A percentile compares a stretch with the other conserved stretches of the same genome.
phyloP scores from a whole-genome alignment of 768 basidiomycete genomes.

The Serendipita sp. region DNA sequence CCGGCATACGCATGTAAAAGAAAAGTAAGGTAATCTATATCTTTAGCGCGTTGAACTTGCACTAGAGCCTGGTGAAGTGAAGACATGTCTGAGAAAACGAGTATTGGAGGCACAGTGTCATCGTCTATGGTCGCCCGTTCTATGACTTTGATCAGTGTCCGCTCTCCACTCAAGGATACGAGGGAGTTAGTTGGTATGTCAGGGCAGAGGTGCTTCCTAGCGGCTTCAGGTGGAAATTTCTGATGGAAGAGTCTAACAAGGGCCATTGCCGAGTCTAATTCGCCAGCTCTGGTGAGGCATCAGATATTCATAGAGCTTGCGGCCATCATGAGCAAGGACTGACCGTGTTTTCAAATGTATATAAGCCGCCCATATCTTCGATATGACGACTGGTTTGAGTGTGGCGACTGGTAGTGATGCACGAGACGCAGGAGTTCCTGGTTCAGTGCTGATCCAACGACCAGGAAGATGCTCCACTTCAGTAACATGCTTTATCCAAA shows the following conservation, averaged over 20 bases:
- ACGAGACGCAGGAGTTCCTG: not conserved
- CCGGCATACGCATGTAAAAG: conserved; percentile 44
- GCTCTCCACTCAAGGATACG: conserved; percentile 33
- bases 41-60: conserved; percentile 19
- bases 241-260: conserved; percentile 45
- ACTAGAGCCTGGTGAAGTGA: conserved; percentile 60
- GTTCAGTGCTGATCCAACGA: conserved; percentile 23
- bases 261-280: conserved; percentile 30
- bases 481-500: conserved; percentile 30
- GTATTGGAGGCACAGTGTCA: conserved; percentile 61
- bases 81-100: conserved; percentile 65
- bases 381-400: not conserved
- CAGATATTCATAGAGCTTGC: conserved; percentile 15
- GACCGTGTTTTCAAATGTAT: conserved; percentile 51
- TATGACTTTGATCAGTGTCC: conserved; percentile 58
- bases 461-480: not conserved
- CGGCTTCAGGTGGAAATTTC: conserved; percentile 49
- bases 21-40: conserved; percentile 57
- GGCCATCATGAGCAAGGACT: conserved; percentile 17
- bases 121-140: conserved; percentile 46
- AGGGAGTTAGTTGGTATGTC: conserved; percentile 40
- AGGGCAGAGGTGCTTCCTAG: conserved; percentile 19
- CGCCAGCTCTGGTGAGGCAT: conserved; percentile 17
- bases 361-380: conserved; percentile 55
- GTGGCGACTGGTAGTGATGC: not conserved